phyloP scores from a whole-genome alignment of 495 filamentous ascomycete species.

The Viridothelium virens region DNA sequence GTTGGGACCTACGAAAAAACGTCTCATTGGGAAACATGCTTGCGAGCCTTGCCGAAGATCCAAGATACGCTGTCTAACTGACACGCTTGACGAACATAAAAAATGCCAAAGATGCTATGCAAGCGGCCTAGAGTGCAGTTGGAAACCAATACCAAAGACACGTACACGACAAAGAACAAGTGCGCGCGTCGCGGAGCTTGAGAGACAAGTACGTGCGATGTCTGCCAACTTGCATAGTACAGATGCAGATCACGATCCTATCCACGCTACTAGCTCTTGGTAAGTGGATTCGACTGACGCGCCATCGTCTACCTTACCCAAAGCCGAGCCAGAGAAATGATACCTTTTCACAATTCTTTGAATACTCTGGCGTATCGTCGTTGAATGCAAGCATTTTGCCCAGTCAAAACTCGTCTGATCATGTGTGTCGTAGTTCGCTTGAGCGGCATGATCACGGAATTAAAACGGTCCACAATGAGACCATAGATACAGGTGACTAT shows the following conservation, averaged over 20 bases:
- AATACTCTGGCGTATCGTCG: not conserved
- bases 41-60: not conserved
- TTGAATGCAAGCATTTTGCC: not conserved
- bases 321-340: not conserved
- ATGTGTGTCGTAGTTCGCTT: not conserved
- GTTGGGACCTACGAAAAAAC: not conserved
- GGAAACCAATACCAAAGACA: not conserved
- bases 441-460: not conserved
- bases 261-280: not conserved
- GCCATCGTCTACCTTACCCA: not conserved
- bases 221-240: not conserved
- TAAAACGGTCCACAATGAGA: not conserved
- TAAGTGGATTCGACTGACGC: not conserved
- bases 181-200: not conserved
- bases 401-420: not conserved
- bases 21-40: not conserved
- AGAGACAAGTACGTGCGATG: not conserved
- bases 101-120: slow-evolving; percentile 1
- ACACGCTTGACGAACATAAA: not conserved
- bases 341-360: not conserved
- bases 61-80: not conserved
- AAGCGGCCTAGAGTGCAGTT: not conserved
- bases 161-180: not conserved
- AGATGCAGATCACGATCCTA: not conserved
- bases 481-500: not conserved